Evolutionary conservation across 495 filamentous ascomycete genomes (phyloP), one percentile per base, ranked within the genome.

Genomic region (Polyplosphaeria fusca): DNA sequence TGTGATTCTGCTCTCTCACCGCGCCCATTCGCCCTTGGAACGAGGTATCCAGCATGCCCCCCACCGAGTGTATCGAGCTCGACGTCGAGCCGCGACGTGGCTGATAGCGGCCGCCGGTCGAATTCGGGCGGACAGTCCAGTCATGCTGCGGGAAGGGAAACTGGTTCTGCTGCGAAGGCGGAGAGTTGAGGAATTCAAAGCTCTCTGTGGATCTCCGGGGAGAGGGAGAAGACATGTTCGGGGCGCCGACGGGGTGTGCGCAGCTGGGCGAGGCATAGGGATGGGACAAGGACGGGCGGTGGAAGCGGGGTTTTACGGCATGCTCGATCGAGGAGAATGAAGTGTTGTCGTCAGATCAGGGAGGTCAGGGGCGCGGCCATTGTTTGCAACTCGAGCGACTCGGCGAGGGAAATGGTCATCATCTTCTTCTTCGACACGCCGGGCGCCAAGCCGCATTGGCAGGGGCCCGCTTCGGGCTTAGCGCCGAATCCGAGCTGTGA

Each of bases 71-170:
- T 63, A 92, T 81, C 23, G 91, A 95, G 77, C 91, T 94, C 27
- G 92, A 86, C 3, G 83, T 87, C 18, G 92, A 97, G 47, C 83
- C 88, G 73, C 91, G 76, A 64, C 90, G 79, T 65, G 76, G 71
- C 66, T 74, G 72, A 64, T 73, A 75, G 57, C 75, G 64, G 35
- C 63, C 58, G 51, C 59, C 28, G 32, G 63, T 63, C 62, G 60
- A 53, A 70, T 68, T 60, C 68, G 71, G 28, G 67, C 71, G 71
- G 61, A 60, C 24, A 30, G 55, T 42, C 41, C 55, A 67, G 16
- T 68, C 61, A 59, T 69, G 55, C 55, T 60, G 60, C 13, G 71
- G 69, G 52, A 74, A 72, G 39, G 70, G 67, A 41, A 58, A 73
- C 57, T 69, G 66, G 22, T 52, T 55, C 16, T 61, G 66, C 13